Base-by-base conservation (phyloP, 2,329 filamentous ascomycete genomes). In the Onygenales sp. region DNA sequence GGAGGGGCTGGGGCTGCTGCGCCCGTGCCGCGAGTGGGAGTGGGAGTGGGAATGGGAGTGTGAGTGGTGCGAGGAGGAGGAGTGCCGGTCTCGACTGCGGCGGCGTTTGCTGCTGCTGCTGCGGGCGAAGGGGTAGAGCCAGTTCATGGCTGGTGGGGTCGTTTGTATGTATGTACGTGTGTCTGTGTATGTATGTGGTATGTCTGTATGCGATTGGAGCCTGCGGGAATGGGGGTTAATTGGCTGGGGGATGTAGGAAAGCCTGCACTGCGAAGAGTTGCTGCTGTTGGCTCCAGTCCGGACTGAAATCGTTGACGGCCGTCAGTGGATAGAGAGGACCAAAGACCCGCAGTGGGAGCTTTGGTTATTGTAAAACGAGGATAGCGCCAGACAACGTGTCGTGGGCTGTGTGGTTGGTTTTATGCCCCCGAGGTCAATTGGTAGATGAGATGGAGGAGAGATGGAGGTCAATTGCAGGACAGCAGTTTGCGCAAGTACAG, bases 1-100 rank as follows among this genome's bases (percentile, higher is more conserved):
- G 46, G 75, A 76, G 5, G 72, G 70, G 4, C 71, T 69, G 14
- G 71, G 69, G 55, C 32, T 13, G 59, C 71, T 66, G 36, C 65
- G 65, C 31, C 62, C 60, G 52, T 69, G 65, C 54, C 69, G 65
- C 27, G 70, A 70, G 49, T 64, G 70, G 57, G 65, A 58, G 27
- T 59, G 53, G n/a, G 67, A 59, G 39, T 64, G 59, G n/a, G 63
- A 63, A 21, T 72, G 76, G 52, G 66, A 63, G 27, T 72, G 76
- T 52, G 66, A 66, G 51, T 64, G 50, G 39, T 47, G 43, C 42
- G 33, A 39, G 51, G 67, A 72, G 50, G 63, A 64, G 32, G 64
- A 64, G 42, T 67, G 68, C 49, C 63, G 61, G 47, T 56, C 54
- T 35, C 38, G 66, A 62, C 14, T 64, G 66, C 71, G 76, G 49